A percentile compares a stretch with the other conserved stretches of the same genome.
phyloP scores from a whole-genome alignment of 352 stramenopile species.

The Phytophthora hibernalis region DNA sequence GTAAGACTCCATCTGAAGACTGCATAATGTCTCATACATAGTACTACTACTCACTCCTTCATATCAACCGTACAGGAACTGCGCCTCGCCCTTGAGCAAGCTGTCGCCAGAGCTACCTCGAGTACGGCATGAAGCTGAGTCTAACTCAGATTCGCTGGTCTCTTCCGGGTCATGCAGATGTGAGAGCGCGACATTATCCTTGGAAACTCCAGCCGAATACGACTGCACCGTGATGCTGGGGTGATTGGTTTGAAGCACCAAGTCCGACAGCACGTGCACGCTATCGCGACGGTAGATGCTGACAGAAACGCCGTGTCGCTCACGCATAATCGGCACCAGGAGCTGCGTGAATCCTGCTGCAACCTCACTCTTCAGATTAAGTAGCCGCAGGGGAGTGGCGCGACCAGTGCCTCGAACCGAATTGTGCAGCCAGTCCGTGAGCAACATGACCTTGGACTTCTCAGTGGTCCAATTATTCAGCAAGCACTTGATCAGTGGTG shows the following conservation, averaged over 20 bases:
- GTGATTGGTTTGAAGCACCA: constrained; percentile 65
- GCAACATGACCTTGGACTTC: constrained; percentile 59
- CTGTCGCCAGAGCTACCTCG: constrained; percentile 34
- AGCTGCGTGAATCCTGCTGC: constrained; percentile 69
- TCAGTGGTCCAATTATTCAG: constrained; percentile 75
- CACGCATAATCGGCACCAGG: constrained; percentile 71
- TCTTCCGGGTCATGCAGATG: constrained; percentile 18
- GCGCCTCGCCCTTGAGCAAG: constrained; percentile 54
- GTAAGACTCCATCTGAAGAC: neutral
- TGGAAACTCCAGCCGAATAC: constrained; percentile 31
- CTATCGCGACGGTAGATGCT: constrained; percentile 66
- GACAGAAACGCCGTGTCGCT: constrained; percentile 68
- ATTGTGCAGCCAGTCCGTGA: constrained; percentile 74
- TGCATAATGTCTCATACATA: neutral
- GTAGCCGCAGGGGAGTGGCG: constrained; percentile 47
- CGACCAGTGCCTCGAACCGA: constrained; percentile 59
- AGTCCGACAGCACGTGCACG: constrained; percentile 64
- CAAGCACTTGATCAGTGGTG: constrained; percentile 67
- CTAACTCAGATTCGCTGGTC: constrained; percentile 22
- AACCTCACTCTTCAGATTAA: constrained; percentile 60
- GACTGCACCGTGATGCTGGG: constrained; percentile 38
- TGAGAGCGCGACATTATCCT: constrained; percentile 14
- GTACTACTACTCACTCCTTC: neutral
- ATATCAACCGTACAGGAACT: constrained; percentile 59
- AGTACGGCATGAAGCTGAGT: constrained; percentile 17